These are phyloP conservation scores for Thelonectria rubi DNA, from an alignment of 2,329 filamentous ascomycete genomes.

Conservation along the genomic window DNA sequence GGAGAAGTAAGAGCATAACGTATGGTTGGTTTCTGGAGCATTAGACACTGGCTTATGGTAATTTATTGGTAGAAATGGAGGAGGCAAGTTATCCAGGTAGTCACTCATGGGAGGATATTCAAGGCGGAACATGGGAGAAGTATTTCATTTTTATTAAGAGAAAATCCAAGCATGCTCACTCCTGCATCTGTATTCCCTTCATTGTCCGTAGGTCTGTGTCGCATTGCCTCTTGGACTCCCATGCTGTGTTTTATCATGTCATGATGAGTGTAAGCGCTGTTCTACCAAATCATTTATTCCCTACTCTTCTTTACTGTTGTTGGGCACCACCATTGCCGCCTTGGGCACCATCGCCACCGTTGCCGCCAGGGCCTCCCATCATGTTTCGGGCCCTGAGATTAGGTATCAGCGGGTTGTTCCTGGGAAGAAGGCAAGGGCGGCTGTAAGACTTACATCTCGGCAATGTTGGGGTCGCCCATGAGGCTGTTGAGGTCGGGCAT, in stretches of 20 bases:
- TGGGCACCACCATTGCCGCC: slow-evolving; percentile 41
- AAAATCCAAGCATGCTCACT: slow-evolving; percentile 24
- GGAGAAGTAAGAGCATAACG: not conserved
- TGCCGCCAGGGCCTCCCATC: slow-evolving; percentile 54
- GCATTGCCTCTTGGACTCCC: slow-evolving; percentile 18
- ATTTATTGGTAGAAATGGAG: not conserved
- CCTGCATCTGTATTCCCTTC: slow-evolving; percentile 33
- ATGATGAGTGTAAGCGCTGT: slow-evolving; percentile 35
- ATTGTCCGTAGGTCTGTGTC: slow-evolving; percentile 36
- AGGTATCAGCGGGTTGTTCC: not conserved
- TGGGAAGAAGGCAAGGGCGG: not conserved
- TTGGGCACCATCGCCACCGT: slow-evolving; percentile 31
- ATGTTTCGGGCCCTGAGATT: slow-evolving; percentile 55
- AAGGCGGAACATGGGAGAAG: slow-evolving; percentile 4
- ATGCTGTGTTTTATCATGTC: slow-evolving; percentile 20
- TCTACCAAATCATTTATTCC: slow-evolving; percentile 19
- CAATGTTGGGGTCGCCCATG: slow-evolving; percentile 92
- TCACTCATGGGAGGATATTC: not conserved
- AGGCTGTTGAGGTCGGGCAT: slow-evolving; percentile 87
- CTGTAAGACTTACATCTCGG: slow-evolving; percentile 80
- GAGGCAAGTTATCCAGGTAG: not conserved
- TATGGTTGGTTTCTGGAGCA: slow-evolving; percentile 6
- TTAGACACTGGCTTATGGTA: slow-evolving; percentile 8
- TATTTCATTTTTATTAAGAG: slow-evolving; percentile 35
- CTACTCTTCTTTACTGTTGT: slow-evolving; percentile 36